phyloP scores from a whole-genome alignment of 2,329 filamentous ascomycete genomes.

The Talaromyces sp. region DNA sequence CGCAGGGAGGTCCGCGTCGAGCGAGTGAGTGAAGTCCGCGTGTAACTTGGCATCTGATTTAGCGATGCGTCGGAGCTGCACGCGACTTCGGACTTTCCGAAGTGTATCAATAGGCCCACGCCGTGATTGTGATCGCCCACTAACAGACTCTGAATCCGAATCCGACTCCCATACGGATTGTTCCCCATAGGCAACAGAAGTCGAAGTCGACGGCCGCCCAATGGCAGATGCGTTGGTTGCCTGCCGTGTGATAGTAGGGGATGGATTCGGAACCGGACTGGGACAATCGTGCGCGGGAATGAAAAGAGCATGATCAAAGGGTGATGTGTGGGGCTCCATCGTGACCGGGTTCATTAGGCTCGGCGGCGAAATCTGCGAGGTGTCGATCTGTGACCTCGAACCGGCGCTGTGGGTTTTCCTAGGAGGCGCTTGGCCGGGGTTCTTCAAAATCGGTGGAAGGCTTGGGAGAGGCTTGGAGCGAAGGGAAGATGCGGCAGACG shows the following conservation, averaged over 20 bases:
- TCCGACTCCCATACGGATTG: constrained; percentile 39
- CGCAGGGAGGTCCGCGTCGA: not conserved
- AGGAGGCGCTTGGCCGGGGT: constrained; percentile 13
- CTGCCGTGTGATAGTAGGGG: constrained; percentile 27
- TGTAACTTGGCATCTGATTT: constrained; percentile 33
- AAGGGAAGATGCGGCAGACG: constrained; percentile 23
- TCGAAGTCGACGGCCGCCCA: constrained; percentile 30
- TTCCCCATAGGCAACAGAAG: constrained; percentile 29
- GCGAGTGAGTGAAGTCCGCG: constrained; percentile 14
- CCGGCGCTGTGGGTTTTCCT: constrained; percentile 22
- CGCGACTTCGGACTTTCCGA: constrained; percentile 37
- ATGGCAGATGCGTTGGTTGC: constrained; percentile 23
- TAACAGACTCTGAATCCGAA: constrained; percentile 31
- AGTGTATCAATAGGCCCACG: constrained; percentile 34
- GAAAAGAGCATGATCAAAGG: constrained; percentile 37
- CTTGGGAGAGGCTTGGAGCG: constrained; percentile 29
- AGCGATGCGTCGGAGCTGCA: constrained; percentile 31
- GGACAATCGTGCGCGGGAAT: constrained; percentile 34
- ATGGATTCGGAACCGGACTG: constrained; percentile 30
- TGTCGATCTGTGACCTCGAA: constrained; percentile 27
- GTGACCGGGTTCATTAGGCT: constrained; percentile 35
- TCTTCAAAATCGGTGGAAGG: constrained; percentile 25
- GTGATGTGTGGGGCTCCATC: constrained; percentile 34
- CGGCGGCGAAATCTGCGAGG: constrained; percentile 37
- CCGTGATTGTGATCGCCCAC: constrained; percentile 30